Evolutionary conservation across 768 basidiomycete species (phyloP).

Genomic region (Trametopsis cervina): DNA sequence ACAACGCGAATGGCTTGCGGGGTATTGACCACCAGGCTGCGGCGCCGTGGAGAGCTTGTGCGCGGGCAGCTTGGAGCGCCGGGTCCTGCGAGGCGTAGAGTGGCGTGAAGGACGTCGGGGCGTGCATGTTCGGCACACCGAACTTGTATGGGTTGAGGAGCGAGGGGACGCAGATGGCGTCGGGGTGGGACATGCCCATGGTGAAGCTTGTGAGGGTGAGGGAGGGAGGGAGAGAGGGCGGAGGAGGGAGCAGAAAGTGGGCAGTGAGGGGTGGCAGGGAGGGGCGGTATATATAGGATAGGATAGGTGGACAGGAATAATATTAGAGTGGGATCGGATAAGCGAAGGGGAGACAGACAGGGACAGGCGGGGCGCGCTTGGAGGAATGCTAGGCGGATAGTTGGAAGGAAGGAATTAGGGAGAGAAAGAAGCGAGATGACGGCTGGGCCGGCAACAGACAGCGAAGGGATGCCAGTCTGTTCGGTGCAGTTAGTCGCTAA

Average conservation of each 20-base stretch:
- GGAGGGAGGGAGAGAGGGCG: slow-evolving; percentile 1
- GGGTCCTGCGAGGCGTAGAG: background rate
- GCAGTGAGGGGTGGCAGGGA: too few species aligned
- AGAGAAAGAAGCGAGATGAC: slow-evolving; percentile 12
- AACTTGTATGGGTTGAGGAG: slow-evolving; percentile 8
- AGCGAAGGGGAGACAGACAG: slow-evolving; percentile 12
- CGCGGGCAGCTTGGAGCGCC: background rate
- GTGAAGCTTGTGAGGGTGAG: slow-evolving; percentile 1
- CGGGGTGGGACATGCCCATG: background rate
- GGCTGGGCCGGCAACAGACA: slow-evolving; percentile 10
- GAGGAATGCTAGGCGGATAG: too few species aligned
- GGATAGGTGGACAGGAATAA: too few species aligned
- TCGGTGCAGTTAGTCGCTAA: slow-evolving; percentile 5
- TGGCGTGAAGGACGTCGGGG: slow-evolving; percentile 1
- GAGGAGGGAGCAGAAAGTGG: too few species aligned
- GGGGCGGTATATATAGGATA: slow-evolving; percentile 6
- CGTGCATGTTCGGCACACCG: slow-evolving; percentile 1
- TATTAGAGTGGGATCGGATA: slow-evolving; percentile 20
- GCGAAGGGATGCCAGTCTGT: slow-evolving; percentile 6
- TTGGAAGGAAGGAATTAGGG: slow-evolving; percentile 7
- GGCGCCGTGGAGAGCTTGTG: background rate
- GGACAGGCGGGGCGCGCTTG: slow-evolving; percentile 16
- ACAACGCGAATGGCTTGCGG: background rate
- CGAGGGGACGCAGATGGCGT: slow-evolving; percentile 2
- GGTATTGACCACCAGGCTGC: background rate